Conservation (phyloP, 2,329 filamentous ascomycete genomes). For the Eutypa lata region DNA sequence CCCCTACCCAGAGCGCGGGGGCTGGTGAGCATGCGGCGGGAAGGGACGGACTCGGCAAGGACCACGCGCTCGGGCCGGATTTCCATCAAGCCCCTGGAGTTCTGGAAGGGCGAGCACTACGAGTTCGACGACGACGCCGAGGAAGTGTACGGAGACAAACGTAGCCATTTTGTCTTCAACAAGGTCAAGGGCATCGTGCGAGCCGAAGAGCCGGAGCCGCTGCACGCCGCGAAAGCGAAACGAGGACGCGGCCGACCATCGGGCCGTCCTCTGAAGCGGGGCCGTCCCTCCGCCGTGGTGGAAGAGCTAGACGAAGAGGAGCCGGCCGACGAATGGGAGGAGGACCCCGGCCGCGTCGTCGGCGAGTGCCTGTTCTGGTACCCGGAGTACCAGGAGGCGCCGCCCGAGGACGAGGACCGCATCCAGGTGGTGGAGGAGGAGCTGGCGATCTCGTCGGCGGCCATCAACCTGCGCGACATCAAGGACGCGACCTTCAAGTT, state of each 20-base stretch:
- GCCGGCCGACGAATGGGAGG: slow-evolving; percentile 70
- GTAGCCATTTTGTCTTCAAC: slow-evolving; percentile 56
- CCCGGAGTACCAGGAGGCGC: slow-evolving; percentile 50
- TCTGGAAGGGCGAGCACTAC: slow-evolving; percentile 81
- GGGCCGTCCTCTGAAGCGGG: slow-evolving; percentile 7
- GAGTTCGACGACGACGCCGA: slow-evolving; percentile 64
- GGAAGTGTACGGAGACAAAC: slow-evolving; percentile 39
- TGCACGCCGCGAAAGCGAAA: slow-evolving; percentile 22
- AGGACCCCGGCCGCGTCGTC: slow-evolving; percentile 58
- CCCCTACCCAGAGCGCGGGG: slow-evolving; percentile 54
- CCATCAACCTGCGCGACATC: slow-evolving; percentile 57
- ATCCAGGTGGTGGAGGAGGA: slow-evolving; percentile 53
- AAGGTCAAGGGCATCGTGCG: slow-evolving; percentile 76
- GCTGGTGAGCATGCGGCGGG: slow-evolving; percentile 49
- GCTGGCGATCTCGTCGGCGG: slow-evolving; percentile 53
- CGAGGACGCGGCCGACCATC: slow-evolving; percentile 19
- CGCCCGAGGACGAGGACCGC: slow-evolving; percentile 53
- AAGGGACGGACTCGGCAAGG: slow-evolving; percentile 48
- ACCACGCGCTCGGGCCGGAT: slow-evolving; percentile 74
- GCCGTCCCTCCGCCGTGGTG: slow-evolving; percentile 16
- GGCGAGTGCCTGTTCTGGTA: slow-evolving; percentile 66
- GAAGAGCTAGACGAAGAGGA: slow-evolving; percentile 54
- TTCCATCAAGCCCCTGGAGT: slow-evolving; percentile 75
- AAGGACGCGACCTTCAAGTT: slow-evolving; percentile 75
- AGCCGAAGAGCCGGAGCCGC: slow-evolving; percentile 57